A percentile compares a stretch with the other conserved stretches of the same genome.
Conservation (phyloP, 2,329 filamentous ascomycete genomes). For the Graphium sp. region DNA sequence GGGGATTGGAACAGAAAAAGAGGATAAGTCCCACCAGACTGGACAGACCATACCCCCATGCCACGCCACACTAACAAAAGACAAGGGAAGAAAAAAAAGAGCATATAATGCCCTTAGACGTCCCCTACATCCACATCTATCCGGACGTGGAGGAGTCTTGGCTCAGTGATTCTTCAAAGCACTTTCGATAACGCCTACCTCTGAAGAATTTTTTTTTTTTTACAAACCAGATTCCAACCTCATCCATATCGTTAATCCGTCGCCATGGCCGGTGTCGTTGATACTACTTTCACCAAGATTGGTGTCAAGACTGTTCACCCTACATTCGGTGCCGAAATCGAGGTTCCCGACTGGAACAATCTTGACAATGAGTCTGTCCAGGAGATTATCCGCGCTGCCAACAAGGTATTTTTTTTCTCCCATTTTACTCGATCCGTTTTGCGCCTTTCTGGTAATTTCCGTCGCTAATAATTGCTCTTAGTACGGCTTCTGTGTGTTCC, state of each 20-base stretch:
- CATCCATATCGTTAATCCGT: background rate
- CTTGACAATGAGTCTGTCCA: conserved; percentile 3
- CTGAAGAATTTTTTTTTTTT: background rate
- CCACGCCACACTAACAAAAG: background rate
- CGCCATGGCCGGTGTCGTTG: conserved; percentile 1
- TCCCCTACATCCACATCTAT: background rate
- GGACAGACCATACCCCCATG: background rate
- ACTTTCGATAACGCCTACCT: background rate
- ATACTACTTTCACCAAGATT: conserved; percentile 4
- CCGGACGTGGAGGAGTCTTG: background rate
- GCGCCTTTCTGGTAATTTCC: background rate
- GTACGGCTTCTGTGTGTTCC: conserved; percentile 36
- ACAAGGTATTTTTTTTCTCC: conserved; percentile 3
- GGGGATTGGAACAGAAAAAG: background rate
- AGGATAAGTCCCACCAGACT: background rate
- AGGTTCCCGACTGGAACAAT: conserved; percentile 4
- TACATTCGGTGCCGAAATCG: conserved; percentile 4
- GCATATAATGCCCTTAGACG: background rate
- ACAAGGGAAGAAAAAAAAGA: background rate
- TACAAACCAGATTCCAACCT: background rate
- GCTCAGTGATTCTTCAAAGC: background rate
- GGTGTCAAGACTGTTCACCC: conserved; percentile 4
- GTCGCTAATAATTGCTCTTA: too few species aligned
- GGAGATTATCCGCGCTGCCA: conserved; percentile 3
- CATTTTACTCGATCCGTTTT: background rate